A percentile compares a stretch with the other conserved stretches of the same genome.
These are phyloP conservation scores for Pascua sp. DNA, from an alignment of 1,284 basidiomycete species.

Conservation along the genomic window DNA sequence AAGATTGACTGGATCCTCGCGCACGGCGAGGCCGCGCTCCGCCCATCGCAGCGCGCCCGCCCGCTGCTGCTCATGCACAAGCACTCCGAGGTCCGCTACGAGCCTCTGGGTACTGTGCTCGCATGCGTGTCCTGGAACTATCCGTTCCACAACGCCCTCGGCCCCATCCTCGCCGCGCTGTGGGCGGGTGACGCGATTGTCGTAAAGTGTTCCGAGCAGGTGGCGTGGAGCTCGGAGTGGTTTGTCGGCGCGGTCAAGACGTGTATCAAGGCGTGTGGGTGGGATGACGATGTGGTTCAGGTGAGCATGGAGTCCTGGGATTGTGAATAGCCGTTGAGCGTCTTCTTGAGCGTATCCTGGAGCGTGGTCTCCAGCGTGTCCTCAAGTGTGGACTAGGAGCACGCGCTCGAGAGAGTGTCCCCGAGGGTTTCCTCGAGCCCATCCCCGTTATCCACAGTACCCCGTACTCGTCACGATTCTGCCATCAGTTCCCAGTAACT, in stretches of 20 bases:
- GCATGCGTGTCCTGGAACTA: constrained; percentile 81
- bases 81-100: constrained; percentile 67
- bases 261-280: constrained; percentile 71
- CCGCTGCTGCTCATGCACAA: constrained; percentile 85
- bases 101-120: constrained; percentile 88
- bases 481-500: no score
- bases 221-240: constrained; percentile 80
- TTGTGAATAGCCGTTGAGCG: no score
- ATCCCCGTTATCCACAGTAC: no score
- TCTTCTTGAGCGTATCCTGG: no score
- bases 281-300: constrained; percentile 78
- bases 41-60: constrained; percentile 65
- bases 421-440: no score
- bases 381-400: no score
- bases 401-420: background rate
- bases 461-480: no score
- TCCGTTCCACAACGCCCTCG: constrained; percentile 84
- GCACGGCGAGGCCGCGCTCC: constrained; percentile 70
- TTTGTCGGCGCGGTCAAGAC: constrained; percentile 72
- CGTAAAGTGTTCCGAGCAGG: constrained; percentile 88
- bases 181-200: constrained; percentile 89
- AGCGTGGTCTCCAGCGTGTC: no score
- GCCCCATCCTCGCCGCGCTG: constrained; percentile 82
- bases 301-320: constrained; percentile 39
- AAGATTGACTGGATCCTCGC: constrained; percentile 75